Conservation (phyloP, 306 rosid genomes). For the Acacia melanoxylon region DNA sequence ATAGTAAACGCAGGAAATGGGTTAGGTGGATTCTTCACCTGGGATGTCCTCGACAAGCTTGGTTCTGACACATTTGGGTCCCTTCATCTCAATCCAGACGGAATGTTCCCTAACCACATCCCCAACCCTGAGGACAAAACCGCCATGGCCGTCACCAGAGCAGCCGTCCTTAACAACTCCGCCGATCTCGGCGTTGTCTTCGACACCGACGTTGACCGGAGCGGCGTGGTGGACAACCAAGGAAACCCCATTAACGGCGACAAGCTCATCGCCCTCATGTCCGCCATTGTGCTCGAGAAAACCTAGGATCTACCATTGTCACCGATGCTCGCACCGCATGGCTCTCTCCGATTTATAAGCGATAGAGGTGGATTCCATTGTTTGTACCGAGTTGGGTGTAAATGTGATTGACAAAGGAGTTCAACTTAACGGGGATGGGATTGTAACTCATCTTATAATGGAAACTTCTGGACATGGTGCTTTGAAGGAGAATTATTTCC, state of each 20-base stretch:
- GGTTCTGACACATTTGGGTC: no score
- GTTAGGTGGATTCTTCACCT: no score
- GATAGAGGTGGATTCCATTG: constrained; percentile 79
- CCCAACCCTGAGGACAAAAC: no score
- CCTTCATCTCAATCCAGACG: no score
- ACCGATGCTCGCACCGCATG: constrained; percentile 82
- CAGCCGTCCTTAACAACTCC: no score
- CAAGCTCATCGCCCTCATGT: constrained; percentile 80
- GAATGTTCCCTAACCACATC: no score
- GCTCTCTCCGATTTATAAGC: constrained; percentile 65
- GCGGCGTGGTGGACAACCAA: constrained; percentile 69
- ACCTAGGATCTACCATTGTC: constrained; percentile 77
- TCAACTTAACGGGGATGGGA: constrained; percentile 64
- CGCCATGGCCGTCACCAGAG: no score
- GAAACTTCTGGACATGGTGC: constrained; percentile 97
- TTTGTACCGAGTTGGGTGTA: constrained; percentile 75
- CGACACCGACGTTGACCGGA: constrained; percentile 89
- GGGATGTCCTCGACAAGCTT: no score
- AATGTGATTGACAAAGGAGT: constrained; percentile 88
- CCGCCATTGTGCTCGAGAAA: constrained; percentile 71
- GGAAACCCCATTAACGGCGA: constrained; percentile 87
- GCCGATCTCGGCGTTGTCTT: constrained; percentile 86
- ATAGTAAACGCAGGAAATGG: no score
- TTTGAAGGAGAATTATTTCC: constrained; percentile 83
- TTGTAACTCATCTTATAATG: constrained; percentile 85